These are phyloP conservation scores for Leccinum obscurum DNA, from an alignment of 768 basidiomycete species.

Conservation along the genomic window DNA sequence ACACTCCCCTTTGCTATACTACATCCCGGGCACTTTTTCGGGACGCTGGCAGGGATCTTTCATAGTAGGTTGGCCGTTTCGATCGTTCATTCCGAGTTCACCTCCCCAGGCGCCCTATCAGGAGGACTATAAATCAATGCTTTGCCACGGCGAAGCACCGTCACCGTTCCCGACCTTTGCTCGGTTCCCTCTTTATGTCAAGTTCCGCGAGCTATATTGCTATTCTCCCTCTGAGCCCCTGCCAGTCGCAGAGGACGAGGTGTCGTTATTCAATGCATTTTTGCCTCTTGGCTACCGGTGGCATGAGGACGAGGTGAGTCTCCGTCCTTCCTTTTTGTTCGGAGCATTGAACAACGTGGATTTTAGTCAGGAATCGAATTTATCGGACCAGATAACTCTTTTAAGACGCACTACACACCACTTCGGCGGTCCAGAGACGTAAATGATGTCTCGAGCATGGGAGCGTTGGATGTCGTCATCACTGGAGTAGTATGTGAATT, in stretches of 20 bases:
- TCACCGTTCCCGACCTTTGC: slow-evolving; percentile 36
- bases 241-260: slow-evolving; percentile 35
- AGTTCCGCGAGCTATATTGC: slow-evolving; percentile 49
- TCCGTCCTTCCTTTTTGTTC: neutral
- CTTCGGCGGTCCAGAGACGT: slow-evolving; percentile 16
- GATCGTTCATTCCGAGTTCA: slow-evolving; percentile 3
- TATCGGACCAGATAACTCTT: slow-evolving; percentile 35
- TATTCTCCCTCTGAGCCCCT: slow-evolving; percentile 35
- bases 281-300: slow-evolving; percentile 42
- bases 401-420: slow-evolving; percentile 42
- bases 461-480: slow-evolving; percentile 49
- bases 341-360: neutral
- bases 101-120: slow-evolving; percentile 39
- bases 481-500: slow-evolving; percentile 46
- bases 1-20: slow-evolving; percentile 23
- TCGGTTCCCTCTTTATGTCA: slow-evolving; percentile 49
- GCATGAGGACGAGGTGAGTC: slow-evolving; percentile 32
- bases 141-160: slow-evolving; percentile 34
- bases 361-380: slow-evolving; percentile 32
- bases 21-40: slow-evolving; percentile 44
- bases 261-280: slow-evolving; percentile 47
- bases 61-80: slow-evolving; percentile 36
- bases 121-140: slow-evolving; percentile 41
- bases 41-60: slow-evolving; percentile 53
- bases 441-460: slow-evolving; percentile 14